phyloP scores from a whole-genome alignment of 2,329 filamentous ascomycete species.

The Cytospora mali region DNA sequence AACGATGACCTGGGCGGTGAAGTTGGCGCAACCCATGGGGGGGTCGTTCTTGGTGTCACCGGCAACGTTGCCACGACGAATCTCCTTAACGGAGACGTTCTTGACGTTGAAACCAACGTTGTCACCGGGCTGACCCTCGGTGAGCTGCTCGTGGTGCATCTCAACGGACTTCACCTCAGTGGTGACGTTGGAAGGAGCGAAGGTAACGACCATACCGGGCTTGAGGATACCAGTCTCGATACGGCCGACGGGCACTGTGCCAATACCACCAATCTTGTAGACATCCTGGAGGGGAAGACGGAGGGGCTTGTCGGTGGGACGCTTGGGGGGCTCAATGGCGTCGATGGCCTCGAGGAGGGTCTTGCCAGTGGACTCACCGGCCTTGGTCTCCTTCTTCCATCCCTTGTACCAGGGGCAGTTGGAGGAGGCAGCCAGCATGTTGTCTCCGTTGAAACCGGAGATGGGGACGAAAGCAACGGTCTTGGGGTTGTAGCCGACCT shows the following conservation, averaged over 20 bases:
- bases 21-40: constrained; percentile 82
- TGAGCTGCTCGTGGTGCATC: constrained; percentile 99
- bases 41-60: constrained; percentile 99
- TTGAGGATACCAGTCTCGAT: constrained; percentile 99
- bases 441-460: constrained; percentile 99
- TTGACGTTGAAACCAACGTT: constrained; percentile 99
- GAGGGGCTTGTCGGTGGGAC: constrained; percentile 98
- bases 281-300: constrained; percentile 99
- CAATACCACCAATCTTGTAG: constrained; percentile 99
- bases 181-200: constrained; percentile 97
- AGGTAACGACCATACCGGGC: constrained; percentile 93
- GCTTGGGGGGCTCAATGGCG: constrained; percentile 86
- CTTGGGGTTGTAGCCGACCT: constrained; percentile 99
- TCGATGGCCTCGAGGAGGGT: constrained; percentile 99
- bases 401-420: constrained; percentile 99
- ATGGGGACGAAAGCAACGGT: constrained; percentile 97
- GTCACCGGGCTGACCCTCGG: constrained; percentile 95
- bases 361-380: constrained; percentile 85
- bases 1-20: constrained; percentile 99
- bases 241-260: constrained; percentile 99
- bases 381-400: constrained; percentile 98
- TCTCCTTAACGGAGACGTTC: constrained; percentile 99
- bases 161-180: constrained; percentile 99
- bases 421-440: constrained; percentile 89
- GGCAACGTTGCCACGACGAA: constrained; percentile 99